Percentiles rank a stretch among this genome's conserved stretches.
phyloP scores from a whole-genome alignment of 2,329 filamentous ascomycete genomes.

The Ophiostoma sp. region DNA sequence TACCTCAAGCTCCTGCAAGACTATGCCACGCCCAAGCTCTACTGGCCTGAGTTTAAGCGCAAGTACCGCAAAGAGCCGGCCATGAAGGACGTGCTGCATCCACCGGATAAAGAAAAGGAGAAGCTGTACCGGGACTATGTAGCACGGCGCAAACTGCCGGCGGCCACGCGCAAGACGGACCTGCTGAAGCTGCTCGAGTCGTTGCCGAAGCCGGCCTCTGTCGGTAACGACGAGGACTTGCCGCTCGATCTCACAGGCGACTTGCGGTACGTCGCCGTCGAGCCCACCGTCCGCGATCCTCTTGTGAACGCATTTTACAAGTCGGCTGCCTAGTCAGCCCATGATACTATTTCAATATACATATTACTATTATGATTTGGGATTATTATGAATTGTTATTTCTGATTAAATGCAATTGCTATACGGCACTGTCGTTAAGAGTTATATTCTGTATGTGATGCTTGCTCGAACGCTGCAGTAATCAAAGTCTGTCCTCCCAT shows the following conservation, averaged over 20 bases:
- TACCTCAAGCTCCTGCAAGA: constrained; percentile 78
- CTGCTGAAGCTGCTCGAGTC: constrained; percentile 59
- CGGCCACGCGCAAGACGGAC: constrained; percentile 62
- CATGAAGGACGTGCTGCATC: constrained; percentile 68
- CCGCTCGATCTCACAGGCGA: constrained; percentile 60
- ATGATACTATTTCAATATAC: not conserved
- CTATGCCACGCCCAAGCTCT: constrained; percentile 82
- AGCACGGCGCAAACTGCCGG: constrained; percentile 59
- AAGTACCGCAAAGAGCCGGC: constrained; percentile 77
- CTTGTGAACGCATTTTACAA: constrained; percentile 60
- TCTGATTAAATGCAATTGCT: no score
- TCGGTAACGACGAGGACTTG: constrained; percentile 50
- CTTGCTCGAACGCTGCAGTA: not conserved
- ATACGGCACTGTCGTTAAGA: no score
- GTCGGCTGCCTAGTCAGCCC: not conserved
- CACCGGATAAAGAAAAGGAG: constrained; percentile 67
- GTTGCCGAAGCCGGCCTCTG: constrained; percentile 51
- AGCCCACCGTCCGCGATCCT: constrained; percentile 54
- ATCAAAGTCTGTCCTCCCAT: not conserved
- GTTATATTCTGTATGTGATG: no score
- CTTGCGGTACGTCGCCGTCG: constrained; percentile 63
- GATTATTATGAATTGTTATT: no score
- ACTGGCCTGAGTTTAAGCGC: constrained; percentile 93
- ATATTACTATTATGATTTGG: not conserved
- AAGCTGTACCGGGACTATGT: constrained; percentile 74